These are phyloP conservation scores for Penicillium salamii DNA, from an alignment of 495 filamentous ascomycete species.

Conservation along the genomic window DNA sequence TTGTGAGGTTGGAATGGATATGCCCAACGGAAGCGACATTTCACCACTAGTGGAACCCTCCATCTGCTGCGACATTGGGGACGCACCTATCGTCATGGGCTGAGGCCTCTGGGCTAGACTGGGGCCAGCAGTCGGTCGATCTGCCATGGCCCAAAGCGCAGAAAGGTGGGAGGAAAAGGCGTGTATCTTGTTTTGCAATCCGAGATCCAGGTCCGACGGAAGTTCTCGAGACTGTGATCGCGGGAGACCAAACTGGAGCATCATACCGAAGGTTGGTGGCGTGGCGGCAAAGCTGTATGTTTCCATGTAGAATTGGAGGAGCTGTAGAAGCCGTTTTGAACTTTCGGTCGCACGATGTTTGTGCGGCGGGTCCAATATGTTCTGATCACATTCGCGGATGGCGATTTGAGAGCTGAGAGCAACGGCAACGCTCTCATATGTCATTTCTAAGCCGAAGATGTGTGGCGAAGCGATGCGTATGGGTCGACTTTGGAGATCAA, in stretches of 20 bases:
- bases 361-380: conserved; percentile 19
- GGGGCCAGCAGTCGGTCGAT: conserved; percentile 8
- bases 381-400: conserved; percentile 24
- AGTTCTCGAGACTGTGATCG: conserved; percentile 3
- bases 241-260: conserved; percentile 26
- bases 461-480: conserved; percentile 32
- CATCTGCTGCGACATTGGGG: conserved; percentile 14
- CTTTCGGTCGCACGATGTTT: conserved; percentile 30
- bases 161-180: conserved; percentile 33
- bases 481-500: conserved; percentile 28
- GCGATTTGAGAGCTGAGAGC: conserved; percentile 31
- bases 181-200: conserved; percentile 29
- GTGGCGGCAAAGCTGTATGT: conserved; percentile 39
- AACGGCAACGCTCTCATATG: conserved; percentile 33
- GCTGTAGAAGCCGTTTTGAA: conserved; percentile 29
- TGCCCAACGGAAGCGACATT: not conserved
- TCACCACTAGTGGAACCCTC: conserved; percentile 8
- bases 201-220: conserved; percentile 27
- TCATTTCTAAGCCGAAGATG: conserved; percentile 41
- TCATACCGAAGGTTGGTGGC: conserved; percentile 35
- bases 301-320: conserved; percentile 38
- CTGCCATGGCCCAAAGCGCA: conserved; percentile 27
- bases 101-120: conserved; percentile 1
- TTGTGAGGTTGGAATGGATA: conserved; percentile 7
- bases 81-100: not conserved